phyloP scores from a whole-genome alignment of 1,284 basidiomycete species.

The Moesziomyces aphidis region DNA sequence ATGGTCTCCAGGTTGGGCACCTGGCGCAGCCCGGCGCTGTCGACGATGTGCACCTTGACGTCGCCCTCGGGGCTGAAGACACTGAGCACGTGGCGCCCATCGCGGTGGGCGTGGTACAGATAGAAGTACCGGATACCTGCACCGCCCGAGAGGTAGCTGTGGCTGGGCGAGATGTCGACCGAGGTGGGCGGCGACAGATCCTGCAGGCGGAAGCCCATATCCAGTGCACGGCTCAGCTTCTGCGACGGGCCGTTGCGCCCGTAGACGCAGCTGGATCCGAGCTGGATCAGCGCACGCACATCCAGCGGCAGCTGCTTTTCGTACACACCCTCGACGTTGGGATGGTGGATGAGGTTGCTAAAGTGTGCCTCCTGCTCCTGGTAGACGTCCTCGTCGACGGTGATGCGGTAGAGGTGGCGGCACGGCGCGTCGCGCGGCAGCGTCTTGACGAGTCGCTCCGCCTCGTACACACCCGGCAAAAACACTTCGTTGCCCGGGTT shows the following conservation, averaged over 20 bases:
- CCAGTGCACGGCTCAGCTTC: constrained; percentile 85
- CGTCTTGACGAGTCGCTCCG: constrained; percentile 80
- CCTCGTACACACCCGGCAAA: constrained; percentile 73
- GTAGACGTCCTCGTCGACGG: constrained; percentile 85
- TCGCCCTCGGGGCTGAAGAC: constrained; percentile 80
- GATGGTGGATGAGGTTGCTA: constrained; percentile 89
- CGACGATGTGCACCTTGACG: constrained; percentile 81
- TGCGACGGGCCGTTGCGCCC: constrained; percentile 72
- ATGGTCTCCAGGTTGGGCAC: constrained; percentile 81
- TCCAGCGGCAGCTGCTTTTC: constrained; percentile 91
- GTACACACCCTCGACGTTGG: constrained; percentile 94
- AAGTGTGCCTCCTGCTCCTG: constrained; percentile 89
- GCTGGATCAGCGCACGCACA: constrained; percentile 82
- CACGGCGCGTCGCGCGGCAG: constrained; percentile 84
- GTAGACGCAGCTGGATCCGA: constrained; percentile 84
- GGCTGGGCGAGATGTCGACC: constrained; percentile 40
- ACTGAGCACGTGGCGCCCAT: constrained; percentile 87
- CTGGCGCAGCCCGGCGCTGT: constrained; percentile 86
- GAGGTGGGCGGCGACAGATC: constrained; percentile 73
- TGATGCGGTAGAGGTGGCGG: constrained; percentile 84
- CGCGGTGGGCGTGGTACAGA: constrained; percentile 86
- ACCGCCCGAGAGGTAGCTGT: constrained; percentile 82
- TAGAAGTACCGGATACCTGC: constrained; percentile 83
- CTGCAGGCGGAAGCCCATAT: constrained; percentile 83
- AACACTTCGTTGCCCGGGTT: constrained; percentile 76